Evolutionary conservation across 1,284 basidiomycete species (phyloP), one percentile per base, ranked within the genome.

Genomic region (Peniophora sp.): DNA sequence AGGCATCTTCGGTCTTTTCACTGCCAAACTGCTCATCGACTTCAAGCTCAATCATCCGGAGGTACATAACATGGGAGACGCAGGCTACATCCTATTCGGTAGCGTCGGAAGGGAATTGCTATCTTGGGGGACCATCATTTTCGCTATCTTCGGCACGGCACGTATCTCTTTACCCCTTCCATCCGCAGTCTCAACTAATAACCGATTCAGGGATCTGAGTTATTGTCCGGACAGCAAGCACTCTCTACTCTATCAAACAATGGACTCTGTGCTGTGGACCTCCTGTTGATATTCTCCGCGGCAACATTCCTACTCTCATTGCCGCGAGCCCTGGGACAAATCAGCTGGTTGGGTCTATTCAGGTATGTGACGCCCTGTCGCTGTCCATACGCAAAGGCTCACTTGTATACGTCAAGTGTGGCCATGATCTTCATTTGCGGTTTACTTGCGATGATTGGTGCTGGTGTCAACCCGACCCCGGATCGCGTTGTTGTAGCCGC

Each of bases 21-120:
- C 78, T 0, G 72, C 77, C 5, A 79, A 78, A 55, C 61, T 78
- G 3, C 64, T 79, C 34, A 70, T 79, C 47, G 72, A 78, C 59
- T 81, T 81, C 69, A 81, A 79, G 62, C 52, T 78, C 15, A 76
- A 76, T 52, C 78, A 81, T 56, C 76, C 74, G 3, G 67, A 69
- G 23, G 76, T 79, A 3, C 78, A 81, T 55, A 78, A 68, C 53
- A 78, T 80, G 73, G 76, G 77, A 36, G 78, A 81, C 55, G 76
- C 78, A 15, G 78, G 78, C 1, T 71, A 69, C 47, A 70, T 80
- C 49, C 55, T 81, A 3, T 76, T 75, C 50, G 78, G 77, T 15
- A 72, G 70, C 10, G 52, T 76, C 37, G 70, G 69, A n/a, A 62
- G 77, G 47, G 77, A 78, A 52, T 57, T 79, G 3, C 61, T 79